Evolutionary conservation across 768 basidiomycete species (phyloP), one percentile per base, ranked within the genome.

Genomic region (Hydnomerulius pinastri): DNA sequence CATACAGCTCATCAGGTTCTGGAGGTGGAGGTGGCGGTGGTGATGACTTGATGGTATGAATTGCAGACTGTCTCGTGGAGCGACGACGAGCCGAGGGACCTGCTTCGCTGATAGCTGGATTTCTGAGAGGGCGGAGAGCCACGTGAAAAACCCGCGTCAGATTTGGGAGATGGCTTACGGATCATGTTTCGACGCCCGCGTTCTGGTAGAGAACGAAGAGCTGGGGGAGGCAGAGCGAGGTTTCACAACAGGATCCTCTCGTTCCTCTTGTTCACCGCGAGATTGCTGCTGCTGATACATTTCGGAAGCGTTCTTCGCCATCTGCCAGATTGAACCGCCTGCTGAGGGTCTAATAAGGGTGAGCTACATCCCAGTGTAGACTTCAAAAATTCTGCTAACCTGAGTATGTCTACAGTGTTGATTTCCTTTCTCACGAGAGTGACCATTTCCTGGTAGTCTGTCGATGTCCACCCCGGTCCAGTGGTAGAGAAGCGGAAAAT

Each of bases 1-100:
- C 79, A 46, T 70, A 86, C 87, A 88, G 70, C 74, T 90, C 85
- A 55, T 90, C 86, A 3, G 75, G 72, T 53, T 86, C 81, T 29
- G 55, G 49, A 13, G 55, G 46, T 15, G 67, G 59, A 47, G 77
- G 77, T 27, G 58, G 55, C 13, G 59, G 55, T 15, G 66, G 52
- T 7, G 56, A 46, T 40, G 40, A 17, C 25, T 37, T 54, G 32
- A 41, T 42, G n/a, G 54, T 46, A 35, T 61, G 59, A n/a, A 61
- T 55, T 39, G 49, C 63, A 18, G 63, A 62, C 43, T 68, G 69
- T 46, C 79, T 67, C 48, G 62, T 50, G 20, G 76, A 76, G 40
- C 73, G 67, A 48, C 71, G 71, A n/a, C 38, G 35, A 25, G 55
- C 39, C 23, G 48, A 44, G 29, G 49, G 18, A 13, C 40, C 49